These are phyloP conservation scores for Hypholoma sublateritium DNA, from an alignment of 768 basidiomycete genomes.

Conservation along the genomic window DNA sequence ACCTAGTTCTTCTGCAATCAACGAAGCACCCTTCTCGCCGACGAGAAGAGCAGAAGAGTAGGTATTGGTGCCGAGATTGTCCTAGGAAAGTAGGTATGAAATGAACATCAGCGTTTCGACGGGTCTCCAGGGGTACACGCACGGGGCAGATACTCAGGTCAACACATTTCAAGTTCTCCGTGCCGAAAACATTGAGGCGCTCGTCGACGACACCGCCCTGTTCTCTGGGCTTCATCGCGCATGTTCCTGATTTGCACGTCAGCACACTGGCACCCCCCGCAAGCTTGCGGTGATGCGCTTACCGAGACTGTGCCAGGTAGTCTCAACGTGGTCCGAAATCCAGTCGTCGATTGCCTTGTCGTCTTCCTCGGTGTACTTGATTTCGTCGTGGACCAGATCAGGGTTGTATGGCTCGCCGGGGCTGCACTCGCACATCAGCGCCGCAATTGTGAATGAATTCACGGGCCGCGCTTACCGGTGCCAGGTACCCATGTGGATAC, in stretches of 20 bases:
- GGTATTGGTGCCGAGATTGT: constrained; percentile 72
- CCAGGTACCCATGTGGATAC: constrained; percentile 74
- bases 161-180: constrained; percentile 64
- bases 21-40: constrained; percentile 66
- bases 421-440: constrained; percentile 16
- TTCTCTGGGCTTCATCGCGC: constrained; percentile 67
- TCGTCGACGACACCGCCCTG: constrained; percentile 67
- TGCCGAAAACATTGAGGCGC: constrained; percentile 64
- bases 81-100: constrained; percentile 31
- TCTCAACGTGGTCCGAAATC: constrained; percentile 72
- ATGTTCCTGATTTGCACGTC: constrained; percentile 31
- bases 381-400: constrained; percentile 58
- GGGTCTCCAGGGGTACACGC: constrained; percentile 20
- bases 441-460: background rate
- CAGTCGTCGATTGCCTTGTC: constrained; percentile 74
- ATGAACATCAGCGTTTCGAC: background rate
- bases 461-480: constrained; percentile 33
- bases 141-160: constrained; percentile 76
- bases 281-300: constrained; percentile 12
- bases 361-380: constrained; percentile 67
- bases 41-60: constrained; percentile 70
- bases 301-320: constrained; percentile 75
- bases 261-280: background rate
- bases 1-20: constrained; percentile 67
- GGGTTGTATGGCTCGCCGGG: constrained; percentile 55